These are phyloP conservation scores for Pythium pyrilobum DNA, from an alignment of 352 stramenopile species.

Conservation along the genomic window DNA sequence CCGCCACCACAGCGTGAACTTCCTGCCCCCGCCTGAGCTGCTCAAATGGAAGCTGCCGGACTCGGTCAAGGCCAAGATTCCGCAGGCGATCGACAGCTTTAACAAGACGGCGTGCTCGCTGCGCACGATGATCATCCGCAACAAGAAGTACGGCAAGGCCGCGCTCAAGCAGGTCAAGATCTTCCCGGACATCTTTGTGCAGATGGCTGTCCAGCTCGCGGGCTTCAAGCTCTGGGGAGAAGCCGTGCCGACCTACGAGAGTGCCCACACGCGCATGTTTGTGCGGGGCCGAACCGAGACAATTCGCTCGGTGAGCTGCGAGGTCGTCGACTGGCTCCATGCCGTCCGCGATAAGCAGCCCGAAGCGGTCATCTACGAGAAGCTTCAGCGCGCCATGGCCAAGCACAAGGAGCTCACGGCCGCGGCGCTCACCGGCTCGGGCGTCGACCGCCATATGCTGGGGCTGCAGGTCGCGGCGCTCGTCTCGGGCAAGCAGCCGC, in stretches of 20 bases:
- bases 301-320: slow-evolving; percentile 68
- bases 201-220: slow-evolving; percentile 93
- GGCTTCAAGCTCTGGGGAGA: slow-evolving; percentile 86
- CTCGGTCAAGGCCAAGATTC: slow-evolving; percentile 32
- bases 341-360: slow-evolving; percentile 37
- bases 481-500: slow-evolving; percentile 53
- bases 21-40: slow-evolving; percentile 52
- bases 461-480: slow-evolving; percentile 86
- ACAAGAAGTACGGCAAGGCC: slow-evolving; percentile 76
- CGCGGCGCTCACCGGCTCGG: slow-evolving; percentile 46
- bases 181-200: slow-evolving; percentile 92
- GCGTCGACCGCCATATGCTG: slow-evolving; percentile 92
- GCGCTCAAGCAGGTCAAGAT: slow-evolving; percentile 74
- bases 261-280: slow-evolving; percentile 91
- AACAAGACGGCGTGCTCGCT: slow-evolving; percentile 61
- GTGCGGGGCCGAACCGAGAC: slow-evolving; percentile 90
- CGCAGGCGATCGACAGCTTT: slow-evolving; percentile 52
- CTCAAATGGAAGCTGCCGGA: slow-evolving; percentile 48
- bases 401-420: slow-evolving; percentile 87
- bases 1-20: slow-evolving; percentile 40
- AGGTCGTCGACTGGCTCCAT: slow-evolving; percentile 79
- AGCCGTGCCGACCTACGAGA: slow-evolving; percentile 92
- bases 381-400: slow-evolving; percentile 72
- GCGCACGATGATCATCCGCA: slow-evolving; percentile 75
- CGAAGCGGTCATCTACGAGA: slow-evolving; percentile 31